Conservation (phyloP, 345 rosid species). For the Schrenkiella parvula region DNA sequence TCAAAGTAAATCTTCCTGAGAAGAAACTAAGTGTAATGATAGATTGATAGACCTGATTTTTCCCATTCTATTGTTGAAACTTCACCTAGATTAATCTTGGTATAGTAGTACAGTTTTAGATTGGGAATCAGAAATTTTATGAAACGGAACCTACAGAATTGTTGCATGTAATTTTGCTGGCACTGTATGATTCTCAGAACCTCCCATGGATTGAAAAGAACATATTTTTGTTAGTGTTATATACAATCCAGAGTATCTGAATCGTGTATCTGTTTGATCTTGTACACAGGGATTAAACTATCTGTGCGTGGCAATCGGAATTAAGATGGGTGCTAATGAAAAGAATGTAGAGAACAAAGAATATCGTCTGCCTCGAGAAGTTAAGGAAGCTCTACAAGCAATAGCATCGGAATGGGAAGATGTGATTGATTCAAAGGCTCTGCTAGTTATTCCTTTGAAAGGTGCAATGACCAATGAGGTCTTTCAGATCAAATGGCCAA, state of each 20-base stretch:
- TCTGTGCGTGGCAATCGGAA: neutral
- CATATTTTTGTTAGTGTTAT: neutral
- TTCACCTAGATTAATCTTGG: neutral
- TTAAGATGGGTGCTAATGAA: slow-evolving; percentile 23
- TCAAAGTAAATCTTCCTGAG: neutral
- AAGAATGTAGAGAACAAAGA: slow-evolving; percentile 23
- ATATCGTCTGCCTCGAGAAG: slow-evolving; percentile 34
- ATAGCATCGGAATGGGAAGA: slow-evolving; percentile 75
- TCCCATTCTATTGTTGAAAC: neutral
- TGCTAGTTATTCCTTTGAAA: slow-evolving; percentile 60
- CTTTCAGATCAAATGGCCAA: slow-evolving; percentile 81
- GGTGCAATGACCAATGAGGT: slow-evolving; percentile 97
- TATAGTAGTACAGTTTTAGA: neutral
- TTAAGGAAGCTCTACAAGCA: slow-evolving; percentile 50
- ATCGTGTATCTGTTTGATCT: neutral
- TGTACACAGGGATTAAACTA: neutral
- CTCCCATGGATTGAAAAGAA: neutral
- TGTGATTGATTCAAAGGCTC: slow-evolving; percentile 47
- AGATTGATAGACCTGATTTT: neutral
- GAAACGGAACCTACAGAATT: neutral
- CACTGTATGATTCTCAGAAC: neutral
- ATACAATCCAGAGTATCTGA: neutral
- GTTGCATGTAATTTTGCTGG: slow-evolving; percentile 3
- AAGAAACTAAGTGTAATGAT: neutral
- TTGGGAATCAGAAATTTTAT: neutral